These are phyloP conservation scores for Syzygium aqueum DNA, from an alignment of 345 rosid species.

Conservation along the genomic window DNA sequence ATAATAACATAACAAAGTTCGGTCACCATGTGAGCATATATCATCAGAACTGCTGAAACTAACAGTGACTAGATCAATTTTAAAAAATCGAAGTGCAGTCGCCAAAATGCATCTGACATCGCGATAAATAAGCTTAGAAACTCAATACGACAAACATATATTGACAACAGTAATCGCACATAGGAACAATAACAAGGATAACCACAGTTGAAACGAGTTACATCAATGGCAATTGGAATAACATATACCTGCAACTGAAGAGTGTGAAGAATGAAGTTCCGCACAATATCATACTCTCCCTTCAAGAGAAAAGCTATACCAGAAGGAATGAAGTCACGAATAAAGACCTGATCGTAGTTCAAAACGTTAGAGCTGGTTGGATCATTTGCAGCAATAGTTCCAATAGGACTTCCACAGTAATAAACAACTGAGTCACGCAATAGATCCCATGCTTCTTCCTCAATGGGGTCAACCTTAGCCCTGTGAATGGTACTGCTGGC, in stretches of 20 bases:
- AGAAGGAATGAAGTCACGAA: slow-evolving; percentile 46
- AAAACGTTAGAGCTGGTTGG: slow-evolving; percentile 48
- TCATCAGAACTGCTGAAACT: background rate
- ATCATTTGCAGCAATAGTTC: slow-evolving; percentile 92
- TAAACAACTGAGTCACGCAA: slow-evolving; percentile 61
- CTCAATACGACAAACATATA: background rate
- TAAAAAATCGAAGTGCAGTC: background rate
- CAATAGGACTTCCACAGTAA: slow-evolving; percentile 73
- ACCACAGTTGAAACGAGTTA: background rate
- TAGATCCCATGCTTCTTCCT: slow-evolving; percentile 91
- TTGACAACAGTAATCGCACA: background rate
- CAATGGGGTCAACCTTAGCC: slow-evolving; percentile 27
- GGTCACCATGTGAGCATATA: background rate
- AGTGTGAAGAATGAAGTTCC: slow-evolving; percentile 41
- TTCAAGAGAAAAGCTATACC: slow-evolving; percentile 45
- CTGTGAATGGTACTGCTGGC: slow-evolving; percentile 6
- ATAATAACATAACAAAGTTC: background rate
- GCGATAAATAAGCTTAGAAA: background rate
- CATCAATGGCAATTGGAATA: background rate
- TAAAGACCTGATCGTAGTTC: slow-evolving; percentile 51
- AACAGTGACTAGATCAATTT: background rate
- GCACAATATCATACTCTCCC: slow-evolving; percentile 49
- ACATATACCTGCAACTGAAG: slow-evolving; percentile 51
- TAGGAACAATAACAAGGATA: background rate
- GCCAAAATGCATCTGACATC: background rate